Evolutionary conservation across 345 rosid genomes (phyloP).

Genomic region (Arabidopsis thaliana): TAIR10.1 NC_003075.7:14481001-14481500

Average conservation of each 20-base stretch:
- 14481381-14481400: constrained; percentile 26
- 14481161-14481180: constrained; percentile 14
- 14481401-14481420: constrained; percentile 46
- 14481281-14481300: constrained; percentile 40
- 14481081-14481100: background rate
- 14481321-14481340: constrained; percentile 37
- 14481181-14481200: constrained; percentile 9
- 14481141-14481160: constrained; percentile 39
- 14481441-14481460: constrained; percentile 43
- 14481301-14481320: constrained; percentile 25
- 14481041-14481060: constrained; percentile 39
- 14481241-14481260: constrained; percentile 36
- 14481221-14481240: constrained; percentile 45
- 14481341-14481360: constrained; percentile 41
- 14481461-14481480: constrained; percentile 30
- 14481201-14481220: constrained; percentile 51
- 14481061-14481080: constrained; percentile 45
- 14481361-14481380: constrained; percentile 43
- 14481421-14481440: constrained; percentile 38
- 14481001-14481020: constrained; percentile 67
- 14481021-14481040: constrained; percentile 52
- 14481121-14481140: background rate
- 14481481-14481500: constrained; percentile 30
- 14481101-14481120: background rate
- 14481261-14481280: constrained; percentile 39